Evolutionary conservation across 2,329 filamentous ascomycete species (phyloP).

Genomic region (Aspergillus bombycis): DNA sequence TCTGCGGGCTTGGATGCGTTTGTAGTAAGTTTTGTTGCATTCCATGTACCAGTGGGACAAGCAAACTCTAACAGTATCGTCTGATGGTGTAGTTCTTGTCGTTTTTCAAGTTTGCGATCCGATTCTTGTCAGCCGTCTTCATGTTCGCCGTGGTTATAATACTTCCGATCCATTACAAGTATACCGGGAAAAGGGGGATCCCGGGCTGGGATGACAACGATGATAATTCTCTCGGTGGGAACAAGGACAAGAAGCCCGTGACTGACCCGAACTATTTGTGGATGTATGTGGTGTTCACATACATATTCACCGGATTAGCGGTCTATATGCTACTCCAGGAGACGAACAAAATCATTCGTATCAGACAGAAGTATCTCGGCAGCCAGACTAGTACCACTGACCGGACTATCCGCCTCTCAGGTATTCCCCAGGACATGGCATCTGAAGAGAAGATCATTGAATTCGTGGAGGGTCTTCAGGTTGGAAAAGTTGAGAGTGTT

Average conservation of each 20-base stretch:
- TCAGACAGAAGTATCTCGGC: conserved; percentile 88
- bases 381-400: conserved; percentile 95
- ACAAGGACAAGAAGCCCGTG: conserved; percentile 35
- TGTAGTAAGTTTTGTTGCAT: conserved; percentile 62
- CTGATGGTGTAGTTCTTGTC: conserved; percentile 67
- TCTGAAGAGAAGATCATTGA: conserved; percentile 82
- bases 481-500: conserved; percentile 87
- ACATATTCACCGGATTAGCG: conserved; percentile 82
- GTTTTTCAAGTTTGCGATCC: conserved; percentile 95
- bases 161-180: conserved; percentile 80
- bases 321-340: conserved; percentile 82
- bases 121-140: conserved; percentile 76
- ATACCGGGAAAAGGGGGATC: conserved; percentile 48
- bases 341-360: conserved; percentile 81
- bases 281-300: conserved; percentile 94
- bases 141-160: conserved; percentile 82
- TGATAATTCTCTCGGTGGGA: conserved; percentile 31
- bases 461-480: conserved; percentile 82
- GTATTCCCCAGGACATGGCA: conserved; percentile 77
- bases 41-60: neutral
- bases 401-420: conserved; percentile 86
- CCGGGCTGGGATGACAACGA: conserved; percentile 42
- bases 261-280: conserved; percentile 68
- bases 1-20: conserved; percentile 94
- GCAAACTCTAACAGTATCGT: neutral